Evolutionary conservation across 148 eudicot species (phyloP).

Genomic region (Chenopodium album): DNA sequence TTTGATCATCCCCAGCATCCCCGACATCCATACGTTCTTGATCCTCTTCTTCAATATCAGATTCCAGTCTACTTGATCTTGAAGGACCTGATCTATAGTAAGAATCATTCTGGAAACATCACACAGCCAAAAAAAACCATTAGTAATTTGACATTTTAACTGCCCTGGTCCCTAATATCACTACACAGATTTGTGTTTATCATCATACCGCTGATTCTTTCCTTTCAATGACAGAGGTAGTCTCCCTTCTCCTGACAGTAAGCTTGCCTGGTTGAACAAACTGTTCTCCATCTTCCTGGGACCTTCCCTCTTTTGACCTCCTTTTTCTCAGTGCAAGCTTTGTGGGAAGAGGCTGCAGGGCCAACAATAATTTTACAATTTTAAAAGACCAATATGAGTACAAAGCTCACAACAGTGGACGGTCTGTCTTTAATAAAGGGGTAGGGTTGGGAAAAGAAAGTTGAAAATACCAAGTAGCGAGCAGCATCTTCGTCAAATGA

Average conservation of each 20-base stretch:
- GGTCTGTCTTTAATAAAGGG: not conserved
- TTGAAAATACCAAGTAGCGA: slow-evolving; percentile 58
- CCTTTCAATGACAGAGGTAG: slow-evolving; percentile 51
- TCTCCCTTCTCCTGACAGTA: slow-evolving; percentile 62
- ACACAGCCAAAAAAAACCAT: not conserved
- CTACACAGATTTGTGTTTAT: not conserved
- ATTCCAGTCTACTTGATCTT: slow-evolving; percentile 32
- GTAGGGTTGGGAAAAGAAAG: not conserved
- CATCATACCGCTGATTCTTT: slow-evolving; percentile 51
- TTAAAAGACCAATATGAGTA: slow-evolving; percentile 13
- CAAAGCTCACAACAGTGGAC: not conserved
- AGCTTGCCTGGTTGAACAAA: slow-evolving; percentile 72
- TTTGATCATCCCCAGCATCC: slow-evolving; percentile 36
- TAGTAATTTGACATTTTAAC: not conserved
- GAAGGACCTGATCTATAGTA: slow-evolving; percentile 38
- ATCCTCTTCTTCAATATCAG: slow-evolving; percentile 42
- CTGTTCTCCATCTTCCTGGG: slow-evolving; percentile 73
- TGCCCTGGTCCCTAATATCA: not conserved
- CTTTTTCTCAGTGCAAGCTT: slow-evolving; percentile 85
- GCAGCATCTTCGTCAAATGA: slow-evolving; percentile 82
- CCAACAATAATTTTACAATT: not conserved
- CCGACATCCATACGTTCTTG: slow-evolving; percentile 33
- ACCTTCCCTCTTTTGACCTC: slow-evolving; percentile 81
- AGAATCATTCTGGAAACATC: slow-evolving; percentile 40
- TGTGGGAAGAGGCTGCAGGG: slow-evolving; percentile 79